Percentiles rank a stretch among this genome's conserved stretches.
Conservation (phyloP, 2,329 filamentous ascomycete genomes). For the Ophiostoma pallidulum region DNA sequence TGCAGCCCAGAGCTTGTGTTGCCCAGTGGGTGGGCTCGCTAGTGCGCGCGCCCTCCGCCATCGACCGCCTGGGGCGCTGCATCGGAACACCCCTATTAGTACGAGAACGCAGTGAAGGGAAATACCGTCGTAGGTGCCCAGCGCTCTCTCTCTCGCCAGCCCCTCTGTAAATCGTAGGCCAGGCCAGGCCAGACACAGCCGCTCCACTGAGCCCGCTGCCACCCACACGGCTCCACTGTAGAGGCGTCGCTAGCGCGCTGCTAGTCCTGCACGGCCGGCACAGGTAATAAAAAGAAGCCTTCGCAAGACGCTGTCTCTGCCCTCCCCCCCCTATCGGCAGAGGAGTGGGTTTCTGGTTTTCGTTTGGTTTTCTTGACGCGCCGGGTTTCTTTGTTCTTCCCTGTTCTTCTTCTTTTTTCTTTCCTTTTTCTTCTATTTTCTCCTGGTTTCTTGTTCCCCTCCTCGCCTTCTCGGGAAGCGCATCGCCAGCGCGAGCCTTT, state of each 20-base stretch:
- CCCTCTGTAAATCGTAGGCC: not conserved
- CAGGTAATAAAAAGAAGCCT: conserved; percentile 14
- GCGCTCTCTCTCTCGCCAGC: not conserved
- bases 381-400: too few species aligned
- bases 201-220: not conserved
- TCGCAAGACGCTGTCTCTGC: conserved; percentile 1
- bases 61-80: not conserved
- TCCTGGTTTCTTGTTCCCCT: too few species aligned
- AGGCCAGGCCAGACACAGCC: not conserved
- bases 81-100: too few species aligned
- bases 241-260: conserved; percentile 10
- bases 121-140: too few species aligned
- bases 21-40: not conserved
- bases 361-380: too few species aligned
- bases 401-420: too few species aligned
- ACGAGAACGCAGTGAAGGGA: too few species aligned
- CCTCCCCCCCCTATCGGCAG: conserved; percentile 2
- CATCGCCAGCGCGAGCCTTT: too few species aligned
- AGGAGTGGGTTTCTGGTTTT: not conserved
- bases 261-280: conserved; percentile 14
- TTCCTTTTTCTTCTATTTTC: too few species aligned
- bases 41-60: not conserved
- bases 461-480: too few species aligned
- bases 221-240: conserved; percentile 7
- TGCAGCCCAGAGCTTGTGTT: not conserved